Base-by-base conservation (phyloP, 768 basidiomycete species). In the Termitomyces sp. region DNA sequence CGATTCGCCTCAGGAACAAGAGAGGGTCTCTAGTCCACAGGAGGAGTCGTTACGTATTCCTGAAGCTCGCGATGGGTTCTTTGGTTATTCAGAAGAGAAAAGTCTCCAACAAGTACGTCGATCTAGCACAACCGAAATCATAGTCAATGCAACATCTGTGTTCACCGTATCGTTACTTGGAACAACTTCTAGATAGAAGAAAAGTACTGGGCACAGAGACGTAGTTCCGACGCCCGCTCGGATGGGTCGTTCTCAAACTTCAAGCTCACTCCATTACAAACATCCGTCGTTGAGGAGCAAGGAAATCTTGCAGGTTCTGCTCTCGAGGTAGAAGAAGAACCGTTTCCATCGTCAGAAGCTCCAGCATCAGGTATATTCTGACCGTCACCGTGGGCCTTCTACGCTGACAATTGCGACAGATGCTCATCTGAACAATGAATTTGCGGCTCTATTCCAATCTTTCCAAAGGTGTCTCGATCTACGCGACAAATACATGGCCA, bases 401-500 rank as follows among this genome's bases (percentile, higher is more conserved):
- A 27, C 34, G 45, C 47, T 54, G 4, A 40, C 34, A n/a, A 35
- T 40, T 58, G 51, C 41, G 35, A 27, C 46, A 59, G 55, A 73
- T 72, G 75, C 54, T 57, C 70, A 14, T 59, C 71, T 78, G 42
- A 75, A 67, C 14, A 70, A 74, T 2, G 86, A 87, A 64, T 76
- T 82, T 52, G 70, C 75, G 11, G 71, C 77, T 8, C 77, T 93
- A 14, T 85, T 90, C 59, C 79, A 85, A 59, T 80, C 87, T 1
- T 84, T 98, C 67, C 84, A 89, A 57, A 84, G 79, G 66, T 98
- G 96, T 67, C 84, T 98, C 46, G 85, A 90, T 53, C 77, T 98
- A 19, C 89, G 97, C 27, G 96, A 98, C 75, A 98, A 98, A 73
- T 99, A 98, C 75, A 95, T 97, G 75, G 62, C 77, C 6, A 82